Percentiles rank a stretch among this genome's conserved stretches.
phyloP scores from a whole-genome alignment of 306 rosid genomes.

The Fagus crenata region DNA sequence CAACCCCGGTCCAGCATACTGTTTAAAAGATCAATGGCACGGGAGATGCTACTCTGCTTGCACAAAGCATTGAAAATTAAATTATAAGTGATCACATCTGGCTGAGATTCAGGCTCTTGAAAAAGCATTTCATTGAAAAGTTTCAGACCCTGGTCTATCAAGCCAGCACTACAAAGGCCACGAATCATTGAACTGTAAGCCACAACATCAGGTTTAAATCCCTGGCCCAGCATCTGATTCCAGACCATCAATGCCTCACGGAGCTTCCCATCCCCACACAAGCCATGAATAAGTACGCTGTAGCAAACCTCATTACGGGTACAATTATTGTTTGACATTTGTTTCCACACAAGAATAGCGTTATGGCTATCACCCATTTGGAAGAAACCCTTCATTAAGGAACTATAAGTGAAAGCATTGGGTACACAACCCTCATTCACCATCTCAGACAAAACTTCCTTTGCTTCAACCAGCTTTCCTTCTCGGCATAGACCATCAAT shows the following conservation, averaged over 20 bases:
- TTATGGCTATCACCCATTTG: slow-evolving; percentile 51
- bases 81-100: slow-evolving; percentile 80
- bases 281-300: slow-evolving; percentile 73
- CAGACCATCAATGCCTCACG: slow-evolving; percentile 79
- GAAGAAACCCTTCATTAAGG: slow-evolving; percentile 83
- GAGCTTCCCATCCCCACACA: slow-evolving; percentile 72
- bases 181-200: slow-evolving; percentile 93
- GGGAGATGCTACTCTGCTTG: slow-evolving; percentile 56
- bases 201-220: slow-evolving; percentile 81
- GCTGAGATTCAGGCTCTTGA: slow-evolving; percentile 59
- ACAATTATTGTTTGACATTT: slow-evolving; percentile 46
- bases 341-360: slow-evolving; percentile 84
- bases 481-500: slow-evolving; percentile 85
- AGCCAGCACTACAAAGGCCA: slow-evolving; percentile 73
- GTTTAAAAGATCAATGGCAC: slow-evolving; percentile 67
- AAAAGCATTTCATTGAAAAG: slow-evolving; percentile 85
- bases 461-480: slow-evolving; percentile 71
- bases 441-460: slow-evolving; percentile 62
- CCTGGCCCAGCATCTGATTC: slow-evolving; percentile 78
- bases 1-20: slow-evolving; percentile 72
- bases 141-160: slow-evolving; percentile 72
- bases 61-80: slow-evolving; percentile 72
- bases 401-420: slow-evolving; percentile 70
- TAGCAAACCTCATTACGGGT: slow-evolving; percentile 60
- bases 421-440: slow-evolving; percentile 56